Base-by-base conservation (phyloP, 352 stramenopile genomes). In the Phytophthora palmivora region DNA sequence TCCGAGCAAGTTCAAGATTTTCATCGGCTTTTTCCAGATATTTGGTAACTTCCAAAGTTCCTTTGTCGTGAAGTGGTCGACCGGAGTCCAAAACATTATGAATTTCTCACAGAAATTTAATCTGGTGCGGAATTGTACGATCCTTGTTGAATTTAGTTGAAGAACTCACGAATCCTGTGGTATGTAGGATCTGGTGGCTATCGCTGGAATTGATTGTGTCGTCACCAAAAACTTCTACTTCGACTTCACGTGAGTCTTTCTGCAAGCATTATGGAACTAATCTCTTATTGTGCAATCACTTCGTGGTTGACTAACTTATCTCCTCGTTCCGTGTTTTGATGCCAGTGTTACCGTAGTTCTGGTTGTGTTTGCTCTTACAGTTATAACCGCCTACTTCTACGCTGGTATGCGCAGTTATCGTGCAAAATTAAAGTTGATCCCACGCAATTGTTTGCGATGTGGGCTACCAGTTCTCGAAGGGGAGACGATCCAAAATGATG, bases 1-100 rank as follows among this genome's bases (percentile, higher is more conserved):
- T 11, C 74, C 84, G 3, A 70, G 79, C 63, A 92, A 92, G 39
- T 72, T 92, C 60, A 92, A 92, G 58, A 92, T 92, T 19, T 83
- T 92, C 47, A 65, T 92, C 15, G 84, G 84, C 4, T 92, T 92
- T 48, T 92, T 92, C 54, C 84, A 92, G 53, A 91, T 92, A 26
- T 92, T 92, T 66, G 82, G 81, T 53, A 91, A 89, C 32, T 90
- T 92, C 24, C 78, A 79, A 14, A 79, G 78, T 21, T 74, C 78
- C 12, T 92, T 90, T 34, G 69, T 82, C 22, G 70, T 90, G 26
- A 91, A 88, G 39, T 92, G 82, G 81, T 84, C 82, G 0, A 34
- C 62, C 4, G 53, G 75, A 6, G 65, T 92, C 14, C 79, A 91
- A 58, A 72, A 56, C 1, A 57, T 90, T 30, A 92, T 91, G 84